Conservation (phyloP, 768 basidiomycete genomes). For the Fibroporia radiculosa region DNA sequence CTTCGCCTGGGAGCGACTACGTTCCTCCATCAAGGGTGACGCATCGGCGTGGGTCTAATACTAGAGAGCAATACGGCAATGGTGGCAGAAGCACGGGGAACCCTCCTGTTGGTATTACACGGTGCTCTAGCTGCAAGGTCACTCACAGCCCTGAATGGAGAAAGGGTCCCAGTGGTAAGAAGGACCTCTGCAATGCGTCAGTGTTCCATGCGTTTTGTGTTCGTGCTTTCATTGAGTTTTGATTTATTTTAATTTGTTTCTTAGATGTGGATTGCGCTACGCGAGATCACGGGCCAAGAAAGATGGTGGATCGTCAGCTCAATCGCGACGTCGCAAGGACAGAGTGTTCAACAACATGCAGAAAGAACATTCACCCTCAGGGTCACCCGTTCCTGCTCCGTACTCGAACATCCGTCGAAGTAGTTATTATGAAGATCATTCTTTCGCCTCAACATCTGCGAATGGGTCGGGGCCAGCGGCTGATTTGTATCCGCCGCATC, state of each 20-base stretch:
- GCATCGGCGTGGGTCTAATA: constrained; percentile 34
- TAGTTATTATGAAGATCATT: constrained; percentile 38
- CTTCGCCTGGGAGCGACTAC: constrained; percentile 20
- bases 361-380: constrained; percentile 21
- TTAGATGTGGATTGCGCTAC: constrained; percentile 77
- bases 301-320: constrained; percentile 49
- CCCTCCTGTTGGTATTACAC: constrained; percentile 62
- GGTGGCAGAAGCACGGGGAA: constrained; percentile 47
- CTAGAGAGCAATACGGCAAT: constrained; percentile 38
- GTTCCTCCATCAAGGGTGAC: constrained; percentile 46
- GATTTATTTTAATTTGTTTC: constrained; percentile 11
- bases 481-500: constrained; percentile 36
- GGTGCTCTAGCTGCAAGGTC: constrained; percentile 75
- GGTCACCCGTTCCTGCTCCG: constrained; percentile 33
- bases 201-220: constrained; percentile 26
- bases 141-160: constrained; percentile 86
- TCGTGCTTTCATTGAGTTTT: constrained; percentile 10
- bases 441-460: constrained; percentile 37
- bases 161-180: constrained; percentile 85
- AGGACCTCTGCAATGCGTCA: constrained; percentile 90
- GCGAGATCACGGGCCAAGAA: constrained; percentile 87
- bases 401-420: constrained; percentile 39
- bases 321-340: constrained; percentile 59
- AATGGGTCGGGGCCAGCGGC: constrained; percentile 50
- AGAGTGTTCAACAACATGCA: constrained; percentile 30